A percentile compares a stretch with the other conserved stretches of the same genome.
These are phyloP conservation scores for Didymella exigua DNA, from an alignment of 2,329 filamentous ascomycete species.

Conservation along the genomic window DNA sequence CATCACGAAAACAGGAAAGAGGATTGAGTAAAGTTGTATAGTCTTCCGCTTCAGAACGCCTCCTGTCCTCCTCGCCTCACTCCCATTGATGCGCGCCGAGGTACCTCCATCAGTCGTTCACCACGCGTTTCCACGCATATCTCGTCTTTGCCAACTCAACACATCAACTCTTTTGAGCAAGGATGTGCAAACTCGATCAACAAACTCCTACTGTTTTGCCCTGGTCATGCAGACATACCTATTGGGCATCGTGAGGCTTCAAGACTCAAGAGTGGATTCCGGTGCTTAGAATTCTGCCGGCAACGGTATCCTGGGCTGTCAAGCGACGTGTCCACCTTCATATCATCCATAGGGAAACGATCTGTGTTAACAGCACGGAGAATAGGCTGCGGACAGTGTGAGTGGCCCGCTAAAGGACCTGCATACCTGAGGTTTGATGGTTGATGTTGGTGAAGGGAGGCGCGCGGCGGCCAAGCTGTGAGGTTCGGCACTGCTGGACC, in stretches of 20 bases:
- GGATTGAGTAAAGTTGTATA: neutral
- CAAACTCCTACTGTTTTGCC: neutral
- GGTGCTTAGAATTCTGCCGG: conserved; percentile 18
- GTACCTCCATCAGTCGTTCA: conserved; percentile 5
- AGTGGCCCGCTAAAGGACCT: neutral
- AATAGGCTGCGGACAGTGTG: neutral
- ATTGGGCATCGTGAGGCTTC: conserved; percentile 28
- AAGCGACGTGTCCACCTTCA: conserved; percentile 19
- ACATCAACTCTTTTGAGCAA: neutral
- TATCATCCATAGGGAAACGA: neutral
- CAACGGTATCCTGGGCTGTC: conserved; percentile 19
- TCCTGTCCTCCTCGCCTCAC: conserved; percentile 3
- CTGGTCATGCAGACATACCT: neutral
- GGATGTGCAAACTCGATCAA: conserved; percentile 9
- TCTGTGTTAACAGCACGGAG: neutral
- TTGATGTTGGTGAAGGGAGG: neutral
- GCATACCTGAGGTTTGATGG: neutral
- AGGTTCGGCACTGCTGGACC: neutral
- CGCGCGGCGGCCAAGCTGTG: neutral
- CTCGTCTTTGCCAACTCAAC: conserved; percentile 12
- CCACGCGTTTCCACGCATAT: conserved; percentile 5
- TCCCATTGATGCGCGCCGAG: conserved; percentile 7
- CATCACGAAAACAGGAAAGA: neutral
- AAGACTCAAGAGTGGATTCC: conserved; percentile 21
- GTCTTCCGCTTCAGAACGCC: too few species aligned